Conservation (phyloP, 805 yeast genomes). For the Barnettozyma populi region DNA sequence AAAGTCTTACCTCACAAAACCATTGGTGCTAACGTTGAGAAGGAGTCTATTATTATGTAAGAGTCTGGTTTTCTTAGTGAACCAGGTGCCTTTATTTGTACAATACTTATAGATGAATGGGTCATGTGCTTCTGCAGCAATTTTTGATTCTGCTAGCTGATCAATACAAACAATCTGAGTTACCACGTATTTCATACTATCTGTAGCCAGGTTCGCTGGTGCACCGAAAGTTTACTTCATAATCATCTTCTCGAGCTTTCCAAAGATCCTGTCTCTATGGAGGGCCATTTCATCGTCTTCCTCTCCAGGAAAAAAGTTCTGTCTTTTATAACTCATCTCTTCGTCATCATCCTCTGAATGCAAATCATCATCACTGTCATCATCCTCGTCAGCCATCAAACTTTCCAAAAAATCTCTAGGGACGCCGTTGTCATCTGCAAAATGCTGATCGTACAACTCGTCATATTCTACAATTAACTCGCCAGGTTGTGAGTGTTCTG, state of each 20-base stretch:
- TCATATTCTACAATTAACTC: slow-evolving; percentile 3
- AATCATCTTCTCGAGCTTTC: slow-evolving; percentile 50
- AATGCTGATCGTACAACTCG: slow-evolving; percentile 6
- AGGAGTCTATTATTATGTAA: slow-evolving; percentile 96
- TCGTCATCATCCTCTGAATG: slow-evolving; percentile 38
- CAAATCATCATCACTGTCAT: slow-evolving; percentile 43
- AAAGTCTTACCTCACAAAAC: slow-evolving; percentile 98
- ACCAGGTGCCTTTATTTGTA: not conserved
- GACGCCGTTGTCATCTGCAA: not conserved
- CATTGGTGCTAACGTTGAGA: slow-evolving; percentile 92
- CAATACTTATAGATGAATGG: not conserved
- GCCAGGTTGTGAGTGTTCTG: slow-evolving; percentile 1
- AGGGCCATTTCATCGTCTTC: slow-evolving; percentile 44
- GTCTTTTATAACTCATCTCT: slow-evolving; percentile 34
- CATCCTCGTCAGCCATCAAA: slow-evolving; percentile 15
- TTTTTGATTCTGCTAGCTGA: not conserved
- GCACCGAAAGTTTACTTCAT: not conserved
- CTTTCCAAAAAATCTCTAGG: slow-evolving; percentile 5
- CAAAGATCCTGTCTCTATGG: slow-evolving; percentile 37
- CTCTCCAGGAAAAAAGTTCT: slow-evolving; percentile 52
- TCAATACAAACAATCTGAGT: slow-evolving; percentile 2
- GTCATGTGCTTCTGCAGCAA: not conserved
- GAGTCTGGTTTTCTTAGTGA: not conserved
- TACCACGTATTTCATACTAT: not conserved
- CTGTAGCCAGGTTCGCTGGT: too few species aligned